These are phyloP conservation scores for Globisporangium rhizosaccharum DNA, from an alignment of 352 stramenopile species.

Conservation along the genomic window DNA sequence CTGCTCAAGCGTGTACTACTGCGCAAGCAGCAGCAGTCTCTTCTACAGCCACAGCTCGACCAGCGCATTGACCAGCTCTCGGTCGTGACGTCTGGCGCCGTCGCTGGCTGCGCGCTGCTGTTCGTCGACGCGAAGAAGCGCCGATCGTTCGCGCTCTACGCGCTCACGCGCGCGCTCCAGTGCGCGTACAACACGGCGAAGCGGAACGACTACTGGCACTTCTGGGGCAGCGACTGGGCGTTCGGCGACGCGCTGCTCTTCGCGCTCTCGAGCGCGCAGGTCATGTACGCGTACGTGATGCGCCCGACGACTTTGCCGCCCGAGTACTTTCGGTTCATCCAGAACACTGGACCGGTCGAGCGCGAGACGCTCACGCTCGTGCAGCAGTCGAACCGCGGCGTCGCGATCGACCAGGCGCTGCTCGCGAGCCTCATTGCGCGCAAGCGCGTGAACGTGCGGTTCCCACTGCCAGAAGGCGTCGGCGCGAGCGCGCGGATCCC, in stretches of 20 bases:
- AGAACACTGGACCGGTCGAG: constrained; percentile 62
- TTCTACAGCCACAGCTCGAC: constrained; percentile 11
- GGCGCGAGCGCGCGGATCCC: constrained; percentile 24
- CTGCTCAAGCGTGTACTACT: constrained; percentile 30
- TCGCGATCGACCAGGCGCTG: constrained; percentile 31
- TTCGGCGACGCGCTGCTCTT: constrained; percentile 82
- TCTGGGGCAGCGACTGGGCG: constrained; percentile 82
- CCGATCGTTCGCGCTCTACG: constrained; percentile 78
- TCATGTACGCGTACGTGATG: constrained; percentile 88
- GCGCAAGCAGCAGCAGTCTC: not conserved
- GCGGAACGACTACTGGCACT: constrained; percentile 73
- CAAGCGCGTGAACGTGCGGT: constrained; percentile 23
- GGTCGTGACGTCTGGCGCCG: constrained; percentile 47
- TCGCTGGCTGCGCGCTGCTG: constrained; percentile 53
- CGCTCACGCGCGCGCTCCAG: constrained; percentile 74
- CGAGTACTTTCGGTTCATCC: constrained; percentile 84
- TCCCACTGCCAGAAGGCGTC: constrained; percentile 26
- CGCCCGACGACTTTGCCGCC: constrained; percentile 55
- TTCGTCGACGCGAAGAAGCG: constrained; percentile 66
- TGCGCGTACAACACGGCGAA: constrained; percentile 86
- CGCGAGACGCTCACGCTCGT: constrained; percentile 60
- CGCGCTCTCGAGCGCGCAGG: constrained; percentile 62
- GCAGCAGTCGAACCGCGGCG: constrained; percentile 47
- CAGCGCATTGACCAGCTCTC: constrained; percentile 38
- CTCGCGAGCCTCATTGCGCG: constrained; percentile 42